Evolutionary conservation across 2,329 filamentous ascomycete species (phyloP), one percentile per base, ranked within the genome.

Genomic region (Aspergillus flavus): DNA sequence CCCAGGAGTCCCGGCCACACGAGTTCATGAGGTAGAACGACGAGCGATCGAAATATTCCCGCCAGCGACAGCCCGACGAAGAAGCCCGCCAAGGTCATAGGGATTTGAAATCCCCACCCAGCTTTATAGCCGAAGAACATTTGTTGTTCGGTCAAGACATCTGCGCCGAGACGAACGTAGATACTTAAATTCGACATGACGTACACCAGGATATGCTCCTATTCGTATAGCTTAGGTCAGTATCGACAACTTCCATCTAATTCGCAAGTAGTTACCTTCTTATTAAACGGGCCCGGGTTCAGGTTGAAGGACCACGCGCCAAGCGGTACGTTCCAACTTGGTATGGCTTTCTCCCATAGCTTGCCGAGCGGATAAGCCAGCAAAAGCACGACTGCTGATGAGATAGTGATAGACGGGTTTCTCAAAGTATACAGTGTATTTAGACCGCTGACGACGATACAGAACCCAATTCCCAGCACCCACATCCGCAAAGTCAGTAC

Each of bases 21-120:
- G 83, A 91, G 88, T 16, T 88, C 84, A 0, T 87, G 86, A 4
- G 76, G 76, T 32, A 69, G 66, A 0, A 78, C 75, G 4, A 90
- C 75, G 64, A 88, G 87, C 63, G 84, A 84, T 50, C 87, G 83
- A 79, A 89, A 83, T 65, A 89, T 82, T 1, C 88, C 88, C 0
- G 88, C 88, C 14, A 72, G 62, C 28, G 67, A 68, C 59, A 90
- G 88, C 0, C 89, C 87, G 67, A 89, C 89, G 0, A 88, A 85
- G 14, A 89, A 80, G n/a, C 86, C 87, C 70, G 89, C 89, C 3
- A 87, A 87, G 3, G 86, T 89, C 12, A 91, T 80, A 9, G 74
- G 63, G 19, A 75, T 69, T 57, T 72, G 66, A 16, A 74, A 72
- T 2, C 69, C 68, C 65, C 71, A 73, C 30, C 71, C 71, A 2